phyloP scores from a whole-genome alignment of 768 basidiomycete genomes.

The Suillus subluteus region DNA sequence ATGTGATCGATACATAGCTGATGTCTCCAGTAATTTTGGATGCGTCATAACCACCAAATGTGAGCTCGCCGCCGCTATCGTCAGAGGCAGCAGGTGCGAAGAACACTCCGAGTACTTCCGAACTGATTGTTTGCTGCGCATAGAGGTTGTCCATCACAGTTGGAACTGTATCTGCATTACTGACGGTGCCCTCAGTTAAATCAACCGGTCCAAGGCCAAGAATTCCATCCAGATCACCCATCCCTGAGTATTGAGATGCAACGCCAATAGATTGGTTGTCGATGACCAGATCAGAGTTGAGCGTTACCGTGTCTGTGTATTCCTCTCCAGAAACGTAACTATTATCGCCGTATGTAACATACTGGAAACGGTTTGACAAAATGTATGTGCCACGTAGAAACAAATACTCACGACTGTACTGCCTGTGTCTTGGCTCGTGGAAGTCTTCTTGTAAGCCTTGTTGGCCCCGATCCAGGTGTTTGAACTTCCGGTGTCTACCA shows the following conservation, averaged over 20 bases:
- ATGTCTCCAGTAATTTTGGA: conserved; percentile 18
- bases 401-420: conserved; percentile 7
- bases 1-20: conserved; percentile 29
- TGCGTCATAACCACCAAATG: conserved; percentile 31
- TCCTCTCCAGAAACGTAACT: conserved; percentile 16
- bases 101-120: too few species aligned
- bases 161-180: conserved; percentile 23
- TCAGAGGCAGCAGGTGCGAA: too few species aligned
- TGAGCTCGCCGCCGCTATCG: conserved; percentile 22
- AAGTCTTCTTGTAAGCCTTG: conserved; percentile 8
- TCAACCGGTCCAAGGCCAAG: conserved; percentile 35
- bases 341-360: conserved; percentile 18
- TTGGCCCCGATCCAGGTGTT: conserved; percentile 26
- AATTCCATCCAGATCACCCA: neutral
- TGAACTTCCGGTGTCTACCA: conserved; percentile 24
- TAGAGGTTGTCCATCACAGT: conserved; percentile 41
- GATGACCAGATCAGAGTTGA: conserved; percentile 19
- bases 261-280: conserved; percentile 38
- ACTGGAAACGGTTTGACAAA: neutral
- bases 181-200: conserved; percentile 33
- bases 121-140: conserved; percentile 29
- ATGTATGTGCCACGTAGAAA: neutral
- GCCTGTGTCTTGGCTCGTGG: conserved; percentile 11
- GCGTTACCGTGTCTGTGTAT: conserved; percentile 19
- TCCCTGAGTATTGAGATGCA: conserved; percentile 19